Evolutionary conservation across 345 rosid species (phyloP), one percentile per base, ranked within the genome.

Genomic region (Heritiera fomes): DNA sequence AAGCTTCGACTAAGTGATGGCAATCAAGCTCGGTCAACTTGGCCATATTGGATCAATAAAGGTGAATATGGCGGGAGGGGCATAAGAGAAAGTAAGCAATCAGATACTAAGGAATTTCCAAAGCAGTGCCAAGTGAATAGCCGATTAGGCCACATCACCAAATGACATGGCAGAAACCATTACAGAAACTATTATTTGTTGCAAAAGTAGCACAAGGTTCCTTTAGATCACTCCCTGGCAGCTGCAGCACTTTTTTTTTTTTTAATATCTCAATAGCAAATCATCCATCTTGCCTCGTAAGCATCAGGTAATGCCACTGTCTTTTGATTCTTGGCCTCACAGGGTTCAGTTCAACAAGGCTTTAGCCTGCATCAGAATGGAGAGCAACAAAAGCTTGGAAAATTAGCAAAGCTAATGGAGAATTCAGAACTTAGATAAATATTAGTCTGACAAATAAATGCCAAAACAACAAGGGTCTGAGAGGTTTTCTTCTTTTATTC

Each of bases 1-100:
- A 90, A 85, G 84, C 86, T 81, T 78, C 88, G 46, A 87, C 89
- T 85, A 63, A 75, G 74, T 62, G 74, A 80, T 82, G 76, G 78
- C 66, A 82, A 74, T 82, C 56, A 56, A 53, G 43, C 77, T 75
- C 12, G 66, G 83, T 83, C 89, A 83, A 86, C 84, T 85, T 88
- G 91, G 84, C 89, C 86, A 56, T 65, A 30, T 64, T 80, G 80
- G 58, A 53, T 76, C 77, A 83, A 59, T 77, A 80, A 85, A 83
- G 45, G 30, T 52, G 66, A 78, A 53, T 55, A 62, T 71, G 66
- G 78, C 41, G 43, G 61, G 58, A 64, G 69, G 78, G 75, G 50
- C 43, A 64, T 28, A 59, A 30, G 9, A 34, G n/a, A 28, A 69
- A 71, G 78, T 6, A 52, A 64, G 77, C 74, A 80, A 75, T 81